phyloP scores from a whole-genome alignment of 2,329 filamentous ascomycete genomes.

The Alternaria sp. region DNA sequence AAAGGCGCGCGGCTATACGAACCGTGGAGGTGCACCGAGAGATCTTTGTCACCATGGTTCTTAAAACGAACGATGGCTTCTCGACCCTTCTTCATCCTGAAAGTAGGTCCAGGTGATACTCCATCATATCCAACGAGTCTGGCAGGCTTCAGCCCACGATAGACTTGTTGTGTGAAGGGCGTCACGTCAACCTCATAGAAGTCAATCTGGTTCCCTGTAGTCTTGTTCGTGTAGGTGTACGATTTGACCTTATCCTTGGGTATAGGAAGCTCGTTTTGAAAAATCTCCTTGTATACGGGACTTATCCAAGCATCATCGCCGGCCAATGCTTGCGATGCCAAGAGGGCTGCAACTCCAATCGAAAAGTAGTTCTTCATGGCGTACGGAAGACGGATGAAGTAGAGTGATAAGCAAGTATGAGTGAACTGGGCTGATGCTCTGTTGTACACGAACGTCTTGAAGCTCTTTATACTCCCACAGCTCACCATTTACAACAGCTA shows the following conservation, averaged over 20 bases:
- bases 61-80: slow-evolving; percentile 64
- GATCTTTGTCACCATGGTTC: slow-evolving; percentile 59
- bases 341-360: slow-evolving; percentile 20
- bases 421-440: slow-evolving; percentile 11
- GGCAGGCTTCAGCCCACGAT: slow-evolving; percentile 53
- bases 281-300: slow-evolving; percentile 50
- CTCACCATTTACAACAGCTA: background rate
- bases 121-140: slow-evolving; percentile 64
- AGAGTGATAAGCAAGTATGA: slow-evolving; percentile 13
- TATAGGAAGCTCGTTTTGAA: slow-evolving; percentile 53
- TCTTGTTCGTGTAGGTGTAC: slow-evolving; percentile 41
- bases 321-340: slow-evolving; percentile 26
- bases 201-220: slow-evolving; percentile 53
- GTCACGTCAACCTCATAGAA: slow-evolving; percentile 59
- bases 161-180: slow-evolving; percentile 55
- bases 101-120: slow-evolving; percentile 64
- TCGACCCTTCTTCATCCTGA: slow-evolving; percentile 58
- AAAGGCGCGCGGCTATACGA: slow-evolving; percentile 58
- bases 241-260: slow-evolving; percentile 52
- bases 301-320: slow-evolving; percentile 37
- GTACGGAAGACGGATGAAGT: background rate
- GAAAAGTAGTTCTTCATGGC: slow-evolving; percentile 26
- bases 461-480: slow-evolving; percentile 17
- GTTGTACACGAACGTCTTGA: slow-evolving; percentile 1
- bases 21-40: slow-evolving; percentile 65